Evolutionary conservation across 805 yeast species (phyloP), one percentile per base, ranked within the genome.

Genomic region (Suhomyces faveliae): DNA sequence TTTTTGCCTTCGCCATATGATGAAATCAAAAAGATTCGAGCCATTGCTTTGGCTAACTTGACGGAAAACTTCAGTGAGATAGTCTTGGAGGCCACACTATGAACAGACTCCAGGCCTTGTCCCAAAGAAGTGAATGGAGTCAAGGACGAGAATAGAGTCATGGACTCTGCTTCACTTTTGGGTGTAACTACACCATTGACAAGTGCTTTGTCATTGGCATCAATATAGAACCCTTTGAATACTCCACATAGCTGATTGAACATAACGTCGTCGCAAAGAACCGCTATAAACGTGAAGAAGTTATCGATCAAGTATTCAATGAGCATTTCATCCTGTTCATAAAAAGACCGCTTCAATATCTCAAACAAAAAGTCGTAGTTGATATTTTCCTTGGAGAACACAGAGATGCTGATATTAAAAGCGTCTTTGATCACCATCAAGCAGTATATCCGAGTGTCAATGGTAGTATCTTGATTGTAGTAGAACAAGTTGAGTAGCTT

Each of bases 401-500:
- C 61, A 2, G 66, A 47, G 9, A 53, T 47, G 0, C 80, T 71
- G 2, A 65, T 51, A 27, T 61, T 66, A 33, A 70, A 72, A 0
- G 74, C 67, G 1, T 69, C 61, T 17, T 66, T 67, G 46, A 78
- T 59, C 2, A 71, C 61, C 35, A 53, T 57, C 11, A 79, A 56
- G 23, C 67, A 52, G 11, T 61, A 64, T 0, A 68, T 50, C 46
- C 73, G 63, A 0, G 66, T 64, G 5, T 58, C 61, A 1, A 56
- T 40, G 5, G 60, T 53, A 11, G 43, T 51, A 0, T 54, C 46
- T 24, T 58, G 59, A 12, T 17, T 33, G 56, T 63, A 58, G 57
- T 68, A 76, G 56, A 79, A 82, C 5, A 69, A 65, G n/a, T 69
- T 64, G 29, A 84, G 60, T 2, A 85, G 54, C 24, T 64, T 61